Evolutionary conservation across 2,329 filamentous ascomycete species (phyloP), one percentile per base, ranked within the genome.

Genomic region (Ascochyta fabae): DNA sequence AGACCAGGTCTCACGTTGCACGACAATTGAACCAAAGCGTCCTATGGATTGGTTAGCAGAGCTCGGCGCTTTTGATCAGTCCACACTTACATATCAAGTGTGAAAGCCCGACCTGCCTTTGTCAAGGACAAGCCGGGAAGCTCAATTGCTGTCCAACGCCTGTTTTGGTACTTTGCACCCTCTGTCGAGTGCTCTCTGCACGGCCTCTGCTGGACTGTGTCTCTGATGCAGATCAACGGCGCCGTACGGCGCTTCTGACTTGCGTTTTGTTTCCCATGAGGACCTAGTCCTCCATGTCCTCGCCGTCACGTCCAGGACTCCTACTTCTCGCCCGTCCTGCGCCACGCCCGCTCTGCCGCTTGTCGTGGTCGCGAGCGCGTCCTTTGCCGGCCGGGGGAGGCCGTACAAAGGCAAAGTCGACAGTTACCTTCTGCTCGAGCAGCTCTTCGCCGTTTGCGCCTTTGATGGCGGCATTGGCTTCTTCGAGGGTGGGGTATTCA

Each of bases 341-440:
- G n/a, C 70, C 69, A 10, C 65, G 70, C 16, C 66, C 70, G 40
- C 64, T 70, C 38, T 66, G 70, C 59, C 66, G 67, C 58, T 68
- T 65, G 31, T 71, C 71, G 31, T 68, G 64, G 39, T 71, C 70
- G 64, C 62, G 70, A 53, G 69, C 65, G 24, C 69, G 69, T 27
- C 67, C 79, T 72, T 87, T 87, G 52, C 80, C 83, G 6, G 62
- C 56, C 4, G 75, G 89, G 15, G 90, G 90, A 53, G 91, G 91
- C 44, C 91, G 81, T 56, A 95, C 91, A 72, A 95, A 95, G 1
- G 90, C 91, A 76, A 92, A 95, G 78, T 95, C 91, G 58, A 94
- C 90, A 56, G 84, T 80, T 61, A 95, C 84, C 7, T 88, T 91
- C 81, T 95, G 90, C 67, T 95, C 91, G 40, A 95, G 84, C 52